Evolutionary conservation across 2,329 filamentous ascomycete genomes (phyloP).

Genomic region (Beauveria asiatica): DNA sequence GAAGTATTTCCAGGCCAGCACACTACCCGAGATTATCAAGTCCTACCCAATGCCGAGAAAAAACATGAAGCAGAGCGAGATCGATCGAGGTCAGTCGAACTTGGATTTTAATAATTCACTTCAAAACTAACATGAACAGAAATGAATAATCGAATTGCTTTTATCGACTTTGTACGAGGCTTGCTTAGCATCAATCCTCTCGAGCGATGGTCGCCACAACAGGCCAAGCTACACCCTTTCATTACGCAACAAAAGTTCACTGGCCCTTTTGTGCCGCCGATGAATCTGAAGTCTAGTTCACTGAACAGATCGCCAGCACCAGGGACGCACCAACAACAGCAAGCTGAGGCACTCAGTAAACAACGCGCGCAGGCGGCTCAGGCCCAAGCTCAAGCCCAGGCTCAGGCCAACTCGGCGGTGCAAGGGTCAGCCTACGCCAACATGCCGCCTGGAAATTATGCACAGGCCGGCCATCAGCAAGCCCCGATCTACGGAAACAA

Average conservation of each 20-base stretch:
- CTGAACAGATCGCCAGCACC: constrained; percentile 82
- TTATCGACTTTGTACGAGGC: constrained; percentile 95
- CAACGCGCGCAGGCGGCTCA: constrained; percentile 68
- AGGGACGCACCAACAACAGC: constrained; percentile 90
- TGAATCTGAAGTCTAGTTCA: constrained; percentile 87
- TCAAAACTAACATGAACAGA: constrained; percentile 45
- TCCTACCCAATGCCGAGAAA: constrained; percentile 97
- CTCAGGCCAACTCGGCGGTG: constrained; percentile 59
- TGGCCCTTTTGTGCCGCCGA: constrained; percentile 89
- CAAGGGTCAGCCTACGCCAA: constrained; percentile 53
- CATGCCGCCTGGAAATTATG: constrained; percentile 40
- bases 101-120: too few relatives aligned
- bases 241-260: constrained; percentile 98
- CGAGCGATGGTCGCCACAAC: constrained; percentile 94
- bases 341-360: constrained; percentile 88
- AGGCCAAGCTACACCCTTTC: constrained; percentile 94
- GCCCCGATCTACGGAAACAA: constrained; percentile 73
- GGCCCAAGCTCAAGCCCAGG: constrained; percentile 52
- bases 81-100: constrained; percentile 69
- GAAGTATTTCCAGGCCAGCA: constrained; percentile 95
- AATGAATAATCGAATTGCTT: constrained; percentile 95
- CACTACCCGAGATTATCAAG: constrained; percentile 92
- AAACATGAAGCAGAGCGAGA: constrained; percentile 96
- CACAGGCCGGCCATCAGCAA: constrained; percentile 36
- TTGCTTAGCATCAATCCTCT: constrained; percentile 90